Evolutionary conservation across 2,329 filamentous ascomycete genomes (phyloP).

Genomic region (Sclerotinia spermophila): DNA sequence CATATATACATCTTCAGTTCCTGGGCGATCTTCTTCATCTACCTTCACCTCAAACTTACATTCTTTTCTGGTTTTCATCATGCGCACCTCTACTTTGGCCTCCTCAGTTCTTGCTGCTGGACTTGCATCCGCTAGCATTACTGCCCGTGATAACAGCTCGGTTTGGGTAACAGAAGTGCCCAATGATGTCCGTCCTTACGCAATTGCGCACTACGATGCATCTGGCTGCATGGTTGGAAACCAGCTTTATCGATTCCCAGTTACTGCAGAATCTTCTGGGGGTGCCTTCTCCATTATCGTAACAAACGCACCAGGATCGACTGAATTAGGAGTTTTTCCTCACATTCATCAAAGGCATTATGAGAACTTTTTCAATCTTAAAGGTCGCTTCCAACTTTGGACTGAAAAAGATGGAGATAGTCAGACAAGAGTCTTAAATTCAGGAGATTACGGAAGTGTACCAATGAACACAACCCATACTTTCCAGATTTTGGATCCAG

Average conservation of each 20-base stretch:
- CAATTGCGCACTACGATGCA: constrained; percentile 30
- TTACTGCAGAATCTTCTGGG: constrained; percentile 45
- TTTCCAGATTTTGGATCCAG: constrained; percentile 47
- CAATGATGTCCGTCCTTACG: constrained; percentile 28
- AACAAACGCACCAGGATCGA: constrained; percentile 42
- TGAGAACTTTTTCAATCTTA: constrained; percentile 43
- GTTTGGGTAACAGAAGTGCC: constrained; percentile 30
- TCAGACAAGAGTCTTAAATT: constrained; percentile 41
- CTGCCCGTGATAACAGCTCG: constrained; percentile 7
- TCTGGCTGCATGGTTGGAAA: constrained; percentile 34
- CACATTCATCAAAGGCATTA: constrained; percentile 44
- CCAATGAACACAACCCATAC: constrained; percentile 46
- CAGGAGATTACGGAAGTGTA: constrained; percentile 46
- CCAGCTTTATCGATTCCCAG: constrained; percentile 43
- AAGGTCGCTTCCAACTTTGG: constrained; percentile 47
- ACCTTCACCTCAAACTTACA: neutral
- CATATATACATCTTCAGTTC: neutral
- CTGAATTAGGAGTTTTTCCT: constrained; percentile 38
- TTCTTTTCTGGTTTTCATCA: constrained; percentile 7
- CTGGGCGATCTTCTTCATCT: too few species aligned
- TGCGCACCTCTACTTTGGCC: constrained; percentile 10
- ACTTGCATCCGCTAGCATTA: neutral
- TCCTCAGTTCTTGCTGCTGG: constrained; percentile 2
- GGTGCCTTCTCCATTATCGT: constrained; percentile 45
- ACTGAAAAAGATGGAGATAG: constrained; percentile 34